Conservation (phyloP, 2,329 filamentous ascomycete species). For the Emericellopsis atlantica region DNA sequence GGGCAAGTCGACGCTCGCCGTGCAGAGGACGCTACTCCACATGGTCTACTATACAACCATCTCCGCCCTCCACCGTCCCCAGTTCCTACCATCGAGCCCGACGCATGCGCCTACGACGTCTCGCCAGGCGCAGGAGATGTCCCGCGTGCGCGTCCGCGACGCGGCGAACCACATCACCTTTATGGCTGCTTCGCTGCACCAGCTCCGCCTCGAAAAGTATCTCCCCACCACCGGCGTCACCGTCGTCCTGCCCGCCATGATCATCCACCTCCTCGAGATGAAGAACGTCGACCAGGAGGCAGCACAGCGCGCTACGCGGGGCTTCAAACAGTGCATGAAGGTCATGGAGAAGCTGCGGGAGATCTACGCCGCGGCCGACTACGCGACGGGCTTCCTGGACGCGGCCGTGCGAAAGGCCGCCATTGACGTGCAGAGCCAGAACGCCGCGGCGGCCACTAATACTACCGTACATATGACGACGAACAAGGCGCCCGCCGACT, state of each 20-base stretch:
- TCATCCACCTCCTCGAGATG: conserved; percentile 87
- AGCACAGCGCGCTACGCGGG: conserved; percentile 60
- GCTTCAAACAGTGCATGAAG: conserved; percentile 85
- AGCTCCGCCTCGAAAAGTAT: conserved; percentile 60
- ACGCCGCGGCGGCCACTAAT: conserved; percentile 11
- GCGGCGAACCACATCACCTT: conserved; percentile 77
- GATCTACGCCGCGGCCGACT: conserved; percentile 88
- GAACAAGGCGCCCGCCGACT: conserved; percentile 19
- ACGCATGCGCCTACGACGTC: conserved; percentile 36
- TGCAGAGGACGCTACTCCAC: conserved; percentile 78
- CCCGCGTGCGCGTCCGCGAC: conserved; percentile 68
- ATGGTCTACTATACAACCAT: conserved; percentile 91
- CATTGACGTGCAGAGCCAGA: conserved; percentile 45
- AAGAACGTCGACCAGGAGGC: conserved; percentile 64
- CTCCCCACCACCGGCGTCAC: conserved; percentile 86
- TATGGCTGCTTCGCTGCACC: conserved; percentile 67
- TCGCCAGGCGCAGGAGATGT: conserved; percentile 67
- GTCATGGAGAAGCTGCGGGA: conserved; percentile 81
- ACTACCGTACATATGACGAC: conserved; percentile 19
- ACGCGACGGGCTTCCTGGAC: conserved; percentile 89
- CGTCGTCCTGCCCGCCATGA: conserved; percentile 81
- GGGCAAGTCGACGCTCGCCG: conserved; percentile 44
- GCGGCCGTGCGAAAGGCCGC: conserved; percentile 80
- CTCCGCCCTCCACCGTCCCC: conserved; percentile 81
- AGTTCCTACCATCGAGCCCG: conserved; percentile 69